phyloP scores from a whole-genome alignment of 2,329 filamentous ascomycete species.

The Alternaria hordeiaustralica region DNA sequence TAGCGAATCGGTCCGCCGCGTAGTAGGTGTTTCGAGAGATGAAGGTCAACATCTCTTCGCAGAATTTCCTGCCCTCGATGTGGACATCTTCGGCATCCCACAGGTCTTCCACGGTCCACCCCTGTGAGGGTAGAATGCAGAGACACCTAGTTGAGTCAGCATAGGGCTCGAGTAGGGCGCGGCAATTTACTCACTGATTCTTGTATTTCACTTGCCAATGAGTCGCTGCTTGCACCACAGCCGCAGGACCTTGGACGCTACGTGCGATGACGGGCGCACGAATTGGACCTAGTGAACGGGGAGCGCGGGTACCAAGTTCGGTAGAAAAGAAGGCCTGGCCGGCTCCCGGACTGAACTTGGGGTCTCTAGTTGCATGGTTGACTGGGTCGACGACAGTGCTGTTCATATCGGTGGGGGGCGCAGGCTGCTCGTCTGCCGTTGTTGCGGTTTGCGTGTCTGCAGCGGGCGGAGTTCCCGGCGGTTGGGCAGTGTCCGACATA shows the following conservation, averaged over 20 bases:
- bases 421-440: not conserved
- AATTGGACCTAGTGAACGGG: slow-evolving; percentile 21
- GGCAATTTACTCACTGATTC: not conserved
- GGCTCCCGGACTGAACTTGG: slow-evolving; percentile 8
- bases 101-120: slow-evolving; percentile 39
- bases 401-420: slow-evolving; percentile 8
- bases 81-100: slow-evolving; percentile 45
- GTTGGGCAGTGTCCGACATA: not conserved
- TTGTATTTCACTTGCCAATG: slow-evolving; percentile 33
- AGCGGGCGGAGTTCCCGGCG: slow-evolving; percentile 1
- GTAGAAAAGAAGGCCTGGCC: slow-evolving; percentile 41
- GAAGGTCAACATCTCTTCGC: slow-evolving; percentile 35
- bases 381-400: slow-evolving; percentile 9
- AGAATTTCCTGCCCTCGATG: slow-evolving; percentile 36
- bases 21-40: slow-evolving; percentile 34
- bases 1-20: slow-evolving; percentile 26
- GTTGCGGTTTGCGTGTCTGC: not conserved
- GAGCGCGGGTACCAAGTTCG: slow-evolving; percentile 25
- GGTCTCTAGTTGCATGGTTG: slow-evolving; percentile 2
- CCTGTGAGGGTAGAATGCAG: slow-evolving; percentile 34
- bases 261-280: slow-evolving; percentile 33
- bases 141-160: slow-evolving; percentile 17
- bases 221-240: slow-evolving; percentile 27
- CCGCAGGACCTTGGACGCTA: slow-evolving; percentile 22
- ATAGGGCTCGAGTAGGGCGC: too few species aligned